Evolutionary conservation across 2,329 filamentous ascomycete species (phyloP).

Genomic region (Claviceps spartinae): DNA sequence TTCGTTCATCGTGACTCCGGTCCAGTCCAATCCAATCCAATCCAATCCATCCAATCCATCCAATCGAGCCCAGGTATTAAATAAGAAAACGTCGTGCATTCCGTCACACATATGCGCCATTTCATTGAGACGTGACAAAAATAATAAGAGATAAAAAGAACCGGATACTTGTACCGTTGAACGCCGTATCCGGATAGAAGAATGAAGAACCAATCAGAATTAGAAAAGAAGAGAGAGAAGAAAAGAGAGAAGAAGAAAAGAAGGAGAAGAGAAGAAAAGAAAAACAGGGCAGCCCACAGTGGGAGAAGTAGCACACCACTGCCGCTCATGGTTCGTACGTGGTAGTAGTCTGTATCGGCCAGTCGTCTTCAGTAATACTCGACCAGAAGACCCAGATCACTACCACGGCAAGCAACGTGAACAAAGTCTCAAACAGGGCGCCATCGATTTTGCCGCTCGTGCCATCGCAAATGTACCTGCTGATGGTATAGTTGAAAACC

Average conservation of each 20-base stretch:
- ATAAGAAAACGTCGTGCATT: not conserved
- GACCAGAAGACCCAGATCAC: constrained; percentile 95
- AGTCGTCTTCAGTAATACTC: constrained; percentile 97
- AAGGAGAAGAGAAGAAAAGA: not conserved
- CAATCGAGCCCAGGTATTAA: not conserved
- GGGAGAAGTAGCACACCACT: not conserved
- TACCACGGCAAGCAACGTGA: constrained; percentile 73
- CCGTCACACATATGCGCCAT: constrained; percentile 1
- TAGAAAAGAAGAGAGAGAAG: not conserved
- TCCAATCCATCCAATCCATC: not conserved
- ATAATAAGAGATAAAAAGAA: constrained; percentile 7
- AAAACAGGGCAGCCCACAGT: not conserved
- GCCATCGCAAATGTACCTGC: constrained; percentile 76
- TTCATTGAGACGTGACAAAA: constrained; percentile 3
- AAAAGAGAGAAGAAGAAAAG: constrained; percentile 2
- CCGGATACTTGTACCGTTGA: constrained; percentile 10
- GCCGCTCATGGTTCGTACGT: constrained; percentile 23
- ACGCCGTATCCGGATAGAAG: constrained; percentile 10
- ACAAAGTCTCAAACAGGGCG: constrained; percentile 81
- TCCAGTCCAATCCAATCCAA: too few species aligned
- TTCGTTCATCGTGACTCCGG: not conserved
- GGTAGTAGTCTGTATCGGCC: constrained; percentile 49
- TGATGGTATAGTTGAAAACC: constrained; percentile 91
- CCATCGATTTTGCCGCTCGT: constrained; percentile 82
- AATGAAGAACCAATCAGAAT: constrained; percentile 1